Conservation (phyloP, 768 basidiomycete species). For the Russula compacta region DNA sequence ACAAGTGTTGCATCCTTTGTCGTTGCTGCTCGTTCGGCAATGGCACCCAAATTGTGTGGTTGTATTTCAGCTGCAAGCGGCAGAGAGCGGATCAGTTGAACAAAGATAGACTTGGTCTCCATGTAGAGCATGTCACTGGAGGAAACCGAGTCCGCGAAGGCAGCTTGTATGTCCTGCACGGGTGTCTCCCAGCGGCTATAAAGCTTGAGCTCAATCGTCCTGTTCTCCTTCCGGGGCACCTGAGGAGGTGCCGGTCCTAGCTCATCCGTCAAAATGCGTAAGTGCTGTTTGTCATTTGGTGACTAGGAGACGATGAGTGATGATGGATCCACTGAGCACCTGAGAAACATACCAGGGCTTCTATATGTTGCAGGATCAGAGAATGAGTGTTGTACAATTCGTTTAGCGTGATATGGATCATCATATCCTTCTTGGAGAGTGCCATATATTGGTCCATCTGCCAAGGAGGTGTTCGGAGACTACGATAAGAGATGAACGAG, state of each 20-base stretch:
- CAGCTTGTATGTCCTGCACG: conserved; percentile 93
- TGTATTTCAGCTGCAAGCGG: conserved; percentile 75
- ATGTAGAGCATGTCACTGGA: conserved; percentile 99
- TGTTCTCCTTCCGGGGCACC: conserved; percentile 97
- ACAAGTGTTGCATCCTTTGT: conserved; percentile 96
- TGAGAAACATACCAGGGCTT: conserved; percentile 63
- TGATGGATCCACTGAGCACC: background rate
- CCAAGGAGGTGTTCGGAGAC: background rate
- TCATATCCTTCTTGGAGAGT: conserved; percentile 94
- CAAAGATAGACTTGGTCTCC: conserved; percentile 99
- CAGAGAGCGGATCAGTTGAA: conserved; percentile 92
- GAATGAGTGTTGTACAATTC: conserved; percentile 99
- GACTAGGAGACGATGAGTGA: conserved; percentile 43
- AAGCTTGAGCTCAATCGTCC: conserved; percentile 81
- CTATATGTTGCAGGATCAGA: conserved; percentile 88
- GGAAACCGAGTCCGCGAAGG: conserved; percentile 94
- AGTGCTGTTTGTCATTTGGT: conserved; percentile 94
- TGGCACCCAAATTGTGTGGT: conserved; percentile 79
- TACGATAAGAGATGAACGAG: background rate
- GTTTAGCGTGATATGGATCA: conserved; percentile 97
- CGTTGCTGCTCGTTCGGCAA: conserved; percentile 93
- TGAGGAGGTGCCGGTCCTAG: conserved; percentile 88
- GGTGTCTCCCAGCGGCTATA: conserved; percentile 99
- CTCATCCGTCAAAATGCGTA: conserved; percentile 94
- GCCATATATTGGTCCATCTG: conserved; percentile 99